Evolutionary conservation across 768 basidiomycete species (phyloP).

Genomic region (Mycena chlorophos): DNA sequence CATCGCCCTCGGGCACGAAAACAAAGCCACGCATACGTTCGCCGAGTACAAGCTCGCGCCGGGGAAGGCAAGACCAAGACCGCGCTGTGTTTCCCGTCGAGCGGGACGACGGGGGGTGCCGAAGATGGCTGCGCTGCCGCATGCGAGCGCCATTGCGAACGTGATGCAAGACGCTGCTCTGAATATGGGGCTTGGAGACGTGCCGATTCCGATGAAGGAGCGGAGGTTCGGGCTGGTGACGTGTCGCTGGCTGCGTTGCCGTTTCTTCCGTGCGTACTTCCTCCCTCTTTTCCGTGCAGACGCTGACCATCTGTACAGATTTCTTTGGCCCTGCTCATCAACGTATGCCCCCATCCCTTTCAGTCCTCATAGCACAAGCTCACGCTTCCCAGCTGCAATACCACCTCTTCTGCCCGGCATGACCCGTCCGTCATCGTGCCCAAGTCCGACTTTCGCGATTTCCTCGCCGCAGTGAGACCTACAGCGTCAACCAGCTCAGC

Average conservation of each 20-base stretch:
- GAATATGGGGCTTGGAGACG: constrained; percentile 24
- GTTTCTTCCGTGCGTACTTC: constrained; percentile 29
- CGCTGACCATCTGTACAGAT: constrained; percentile 28
- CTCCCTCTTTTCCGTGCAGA: background rate
- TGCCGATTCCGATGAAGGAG: constrained; percentile 33
- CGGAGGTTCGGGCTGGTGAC: constrained; percentile 44
- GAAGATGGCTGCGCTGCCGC: constrained; percentile 33
- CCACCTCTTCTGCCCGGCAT: constrained; percentile 5
- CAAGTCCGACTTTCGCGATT: constrained; percentile 40
- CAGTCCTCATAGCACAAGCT: background rate
- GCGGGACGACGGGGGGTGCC: constrained; percentile 55
- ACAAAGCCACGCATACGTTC: constrained; percentile 22
- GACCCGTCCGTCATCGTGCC: constrained; percentile 37
- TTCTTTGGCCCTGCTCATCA: constrained; percentile 43
- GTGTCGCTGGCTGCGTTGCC: constrained; percentile 31
- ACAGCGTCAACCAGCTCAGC: constrained; percentile 41
- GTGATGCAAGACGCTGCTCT: constrained; percentile 35
- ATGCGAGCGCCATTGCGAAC: constrained; percentile 39
- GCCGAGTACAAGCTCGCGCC: constrained; percentile 40
- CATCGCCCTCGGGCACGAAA: background rate
- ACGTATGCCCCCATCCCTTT: constrained; percentile 21
- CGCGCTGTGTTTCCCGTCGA: constrained; percentile 52
- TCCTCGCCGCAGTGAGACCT: constrained; percentile 30
- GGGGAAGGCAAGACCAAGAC: constrained; percentile 51
- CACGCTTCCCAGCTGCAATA: constrained; percentile 3